phyloP scores from a whole-genome alignment of 176 grass and related monocot species.

The Lolium rigidum region DNA sequence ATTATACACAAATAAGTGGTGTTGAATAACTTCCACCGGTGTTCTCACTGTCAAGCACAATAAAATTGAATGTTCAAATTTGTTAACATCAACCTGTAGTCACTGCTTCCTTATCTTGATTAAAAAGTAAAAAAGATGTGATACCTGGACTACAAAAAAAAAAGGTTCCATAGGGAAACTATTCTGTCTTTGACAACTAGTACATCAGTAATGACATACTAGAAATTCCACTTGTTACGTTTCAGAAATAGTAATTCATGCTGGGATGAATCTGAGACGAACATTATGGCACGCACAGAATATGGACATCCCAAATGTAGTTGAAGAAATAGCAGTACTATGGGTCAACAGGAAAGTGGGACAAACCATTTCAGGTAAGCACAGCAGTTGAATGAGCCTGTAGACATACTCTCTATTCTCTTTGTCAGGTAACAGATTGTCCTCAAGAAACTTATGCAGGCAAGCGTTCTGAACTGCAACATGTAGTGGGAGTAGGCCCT shows the following conservation, averaged over 20 bases:
- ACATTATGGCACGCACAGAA: neutral
- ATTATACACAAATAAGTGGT: neutral
- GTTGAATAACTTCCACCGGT: neutral
- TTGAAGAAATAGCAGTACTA: neutral
- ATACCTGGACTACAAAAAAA: neutral
- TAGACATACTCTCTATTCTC: slow-evolving; percentile 8
- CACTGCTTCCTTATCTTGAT: neutral
- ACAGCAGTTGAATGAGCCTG: slow-evolving; percentile 38
- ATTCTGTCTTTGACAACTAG: neutral
- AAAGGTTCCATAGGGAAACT: neutral
- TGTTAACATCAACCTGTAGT: neutral
- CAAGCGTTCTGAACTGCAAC: slow-evolving; percentile 42
- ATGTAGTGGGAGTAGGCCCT: slow-evolving; percentile 43
- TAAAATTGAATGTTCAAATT: neutral
- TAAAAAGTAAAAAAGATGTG: neutral
- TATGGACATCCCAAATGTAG: neutral
- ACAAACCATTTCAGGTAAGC: slow-evolving; percentile 42
- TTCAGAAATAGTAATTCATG: neutral
- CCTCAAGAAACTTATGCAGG: slow-evolving; percentile 43
- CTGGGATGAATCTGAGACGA: neutral
- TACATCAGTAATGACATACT: neutral
- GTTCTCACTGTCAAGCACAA: neutral
- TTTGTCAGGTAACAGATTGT: slow-evolving; percentile 17
- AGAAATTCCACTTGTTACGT: neutral
- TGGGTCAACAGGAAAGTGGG: neutral